Evolutionary conservation across 768 basidiomycete species (phyloP).

Genomic region (Kwoniella botswanensis): DNA sequence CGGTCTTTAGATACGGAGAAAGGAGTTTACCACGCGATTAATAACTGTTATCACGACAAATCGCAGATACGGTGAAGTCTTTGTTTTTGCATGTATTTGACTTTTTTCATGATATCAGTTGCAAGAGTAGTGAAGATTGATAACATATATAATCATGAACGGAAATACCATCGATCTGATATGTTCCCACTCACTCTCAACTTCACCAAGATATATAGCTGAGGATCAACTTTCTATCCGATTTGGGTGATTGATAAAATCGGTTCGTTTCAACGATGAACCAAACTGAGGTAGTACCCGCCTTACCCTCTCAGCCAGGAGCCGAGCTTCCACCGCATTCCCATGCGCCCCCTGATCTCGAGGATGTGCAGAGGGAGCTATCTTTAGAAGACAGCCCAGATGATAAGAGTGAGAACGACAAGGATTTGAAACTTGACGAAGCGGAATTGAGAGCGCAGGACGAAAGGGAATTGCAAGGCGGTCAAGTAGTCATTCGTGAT

Average conservation of each 20-base stretch:
- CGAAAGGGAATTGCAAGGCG: neutral
- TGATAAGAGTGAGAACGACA: neutral
- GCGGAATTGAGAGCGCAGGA: neutral
- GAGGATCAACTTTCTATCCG: no score
- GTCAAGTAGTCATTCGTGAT: neutral
- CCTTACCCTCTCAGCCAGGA: neutral
- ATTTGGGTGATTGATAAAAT: neutral
- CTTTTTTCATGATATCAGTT: neutral
- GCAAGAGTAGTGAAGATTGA: neutral
- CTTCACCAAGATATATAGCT: neutral
- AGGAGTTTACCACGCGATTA: neutral
- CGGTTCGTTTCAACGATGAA: neutral
- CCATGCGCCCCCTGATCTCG: neutral
- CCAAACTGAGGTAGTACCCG: neutral
- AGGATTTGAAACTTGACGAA: constrained; percentile 2
- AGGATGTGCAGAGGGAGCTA: neutral
- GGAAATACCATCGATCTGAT: neutral
- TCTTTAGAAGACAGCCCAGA: neutral
- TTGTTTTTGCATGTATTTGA: neutral
- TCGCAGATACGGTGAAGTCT: neutral
- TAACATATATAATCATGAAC: neutral
- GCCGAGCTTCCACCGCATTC: neutral
- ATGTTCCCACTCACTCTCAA: neutral
- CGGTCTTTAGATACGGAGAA: neutral
- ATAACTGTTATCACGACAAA: neutral